These are phyloP conservation scores for Leucocoprinus birnbaumii DNA, from an alignment of 768 basidiomycete species.

Conservation along the genomic window DNA sequence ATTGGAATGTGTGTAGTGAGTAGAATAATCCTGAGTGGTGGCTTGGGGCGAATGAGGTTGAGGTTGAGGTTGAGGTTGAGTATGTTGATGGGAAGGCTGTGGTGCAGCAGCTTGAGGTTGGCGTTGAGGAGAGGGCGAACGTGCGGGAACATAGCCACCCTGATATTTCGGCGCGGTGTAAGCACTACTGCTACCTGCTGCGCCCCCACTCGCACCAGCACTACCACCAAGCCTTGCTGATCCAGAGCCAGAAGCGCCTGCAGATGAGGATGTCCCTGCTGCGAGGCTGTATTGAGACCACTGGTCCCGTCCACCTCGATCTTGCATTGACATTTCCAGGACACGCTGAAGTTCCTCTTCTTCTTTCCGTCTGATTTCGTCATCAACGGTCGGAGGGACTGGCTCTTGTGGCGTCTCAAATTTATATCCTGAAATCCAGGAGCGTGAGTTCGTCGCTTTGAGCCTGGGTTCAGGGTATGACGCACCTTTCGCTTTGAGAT, in stretches of 20 bases:
- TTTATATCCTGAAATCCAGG: constrained; percentile 53
- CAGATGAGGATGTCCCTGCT: constrained; percentile 20
- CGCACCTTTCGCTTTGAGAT: constrained; percentile 78
- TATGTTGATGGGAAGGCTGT: constrained; percentile 19
- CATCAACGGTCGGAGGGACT: constrained; percentile 68
- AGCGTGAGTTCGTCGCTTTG: too few relatives aligned
- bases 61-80: constrained; percentile 8
- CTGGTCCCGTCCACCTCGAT: constrained; percentile 74
- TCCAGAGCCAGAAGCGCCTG: constrained; percentile 15
- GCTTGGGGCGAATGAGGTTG: constrained; percentile 9
- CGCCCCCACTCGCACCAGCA: not conserved
- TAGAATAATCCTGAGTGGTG: not conserved
- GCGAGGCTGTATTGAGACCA: constrained; percentile 45
- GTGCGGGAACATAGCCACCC: constrained; percentile 57
- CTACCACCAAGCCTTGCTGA: constrained; percentile 1
- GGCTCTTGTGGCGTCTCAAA: constrained; percentile 63
- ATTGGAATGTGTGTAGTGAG: constrained; percentile 9
- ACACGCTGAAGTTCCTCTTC: constrained; percentile 95
- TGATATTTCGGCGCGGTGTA: constrained; percentile 37
- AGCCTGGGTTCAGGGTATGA: not conserved
- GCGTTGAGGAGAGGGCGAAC: constrained; percentile 37
- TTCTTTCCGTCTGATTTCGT: constrained; percentile 78
- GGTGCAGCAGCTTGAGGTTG: constrained; percentile 14
- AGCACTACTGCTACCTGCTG: constrained; percentile 1
- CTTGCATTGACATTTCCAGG: constrained; percentile 89